Evolutionary conservation across 2,329 filamentous ascomycete species (phyloP).

Genomic region (Sporothrix brasiliensis): DNA sequence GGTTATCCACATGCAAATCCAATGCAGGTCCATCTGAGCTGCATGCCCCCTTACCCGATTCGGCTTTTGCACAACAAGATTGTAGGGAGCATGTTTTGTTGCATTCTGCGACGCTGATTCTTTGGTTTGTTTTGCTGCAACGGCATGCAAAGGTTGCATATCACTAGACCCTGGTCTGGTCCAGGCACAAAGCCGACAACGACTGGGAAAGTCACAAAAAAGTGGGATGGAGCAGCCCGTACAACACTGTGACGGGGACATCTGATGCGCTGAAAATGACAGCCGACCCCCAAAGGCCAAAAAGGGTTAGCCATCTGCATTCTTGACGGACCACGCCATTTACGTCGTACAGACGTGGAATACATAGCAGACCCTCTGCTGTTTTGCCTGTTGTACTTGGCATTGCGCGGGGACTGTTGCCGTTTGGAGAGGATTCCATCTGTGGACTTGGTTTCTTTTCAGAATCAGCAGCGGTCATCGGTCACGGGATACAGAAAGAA

Average conservation of each 20-base stretch:
- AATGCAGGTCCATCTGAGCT: constrained; percentile 21
- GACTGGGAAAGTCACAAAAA: not conserved
- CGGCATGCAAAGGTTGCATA: too few relatives aligned
- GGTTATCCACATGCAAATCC: not conserved
- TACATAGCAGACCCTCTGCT: too few relatives aligned
- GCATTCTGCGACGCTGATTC: not conserved
- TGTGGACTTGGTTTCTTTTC: not conserved
- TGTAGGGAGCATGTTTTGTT: not conserved
- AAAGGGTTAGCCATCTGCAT: not conserved
- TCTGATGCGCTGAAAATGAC: not conserved
- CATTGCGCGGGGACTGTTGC: too few relatives aligned
- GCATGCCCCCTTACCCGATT: constrained; percentile 3
- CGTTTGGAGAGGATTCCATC: too few relatives aligned
- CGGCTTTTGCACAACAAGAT: not conserved
- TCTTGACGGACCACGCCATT: not conserved
- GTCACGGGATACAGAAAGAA: constrained; percentile 20
- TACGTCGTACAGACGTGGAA: not conserved
- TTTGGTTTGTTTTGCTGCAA: not conserved
- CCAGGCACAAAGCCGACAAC: not conserved
- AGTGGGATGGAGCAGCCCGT: not conserved
- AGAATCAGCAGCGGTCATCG: constrained; percentile 15
- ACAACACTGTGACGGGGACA: constrained; percentile 3
- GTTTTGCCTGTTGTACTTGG: too few relatives aligned
- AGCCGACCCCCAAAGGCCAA: not conserved
- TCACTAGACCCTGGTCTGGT: not conserved